Evolutionary conservation across 2,329 filamentous ascomycete species (phyloP).

Genomic region (Diaporthe vexans): DNA sequence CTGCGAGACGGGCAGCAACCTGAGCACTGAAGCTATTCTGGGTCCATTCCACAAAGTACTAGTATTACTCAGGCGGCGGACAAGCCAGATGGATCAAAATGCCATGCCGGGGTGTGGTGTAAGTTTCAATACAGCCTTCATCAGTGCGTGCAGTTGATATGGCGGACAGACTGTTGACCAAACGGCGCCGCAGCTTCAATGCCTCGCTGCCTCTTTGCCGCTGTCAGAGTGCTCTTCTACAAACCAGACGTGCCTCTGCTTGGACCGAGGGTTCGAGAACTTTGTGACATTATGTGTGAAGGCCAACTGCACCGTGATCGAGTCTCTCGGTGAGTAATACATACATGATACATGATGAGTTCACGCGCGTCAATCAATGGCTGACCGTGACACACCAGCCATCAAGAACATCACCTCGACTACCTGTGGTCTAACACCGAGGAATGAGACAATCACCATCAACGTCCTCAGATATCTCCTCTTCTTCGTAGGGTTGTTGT

Average conservation of each 20-base stretch:
- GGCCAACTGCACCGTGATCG: constrained; percentile 13
- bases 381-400: not conserved
- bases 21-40: not conserved
- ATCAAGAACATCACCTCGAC: constrained; percentile 30
- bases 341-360: fast-evolving
- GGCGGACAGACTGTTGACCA: not conserved
- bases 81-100: not conserved
- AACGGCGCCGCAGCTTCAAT: not conserved
- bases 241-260: constrained; percentile 32
- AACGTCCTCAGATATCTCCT: constrained; percentile 41
- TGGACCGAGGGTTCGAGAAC: not conserved
- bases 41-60: not conserved
- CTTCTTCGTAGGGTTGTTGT: constrained; percentile 50
- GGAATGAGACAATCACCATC: not conserved
- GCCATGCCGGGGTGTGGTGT: not conserved
- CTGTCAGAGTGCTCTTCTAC: constrained; percentile 12
- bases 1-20: not conserved
- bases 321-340: constrained; percentile 1
- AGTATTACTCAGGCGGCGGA: not conserved
- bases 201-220: not conserved
- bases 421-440: not conserved
- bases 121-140: not conserved
- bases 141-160: not conserved
- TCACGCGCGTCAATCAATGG: too few species aligned
- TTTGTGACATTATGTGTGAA: constrained; percentile 9